These are phyloP conservation scores for Lactarius evosmus DNA, from an alignment of 768 basidiomycete species.

Conservation along the genomic window DNA sequence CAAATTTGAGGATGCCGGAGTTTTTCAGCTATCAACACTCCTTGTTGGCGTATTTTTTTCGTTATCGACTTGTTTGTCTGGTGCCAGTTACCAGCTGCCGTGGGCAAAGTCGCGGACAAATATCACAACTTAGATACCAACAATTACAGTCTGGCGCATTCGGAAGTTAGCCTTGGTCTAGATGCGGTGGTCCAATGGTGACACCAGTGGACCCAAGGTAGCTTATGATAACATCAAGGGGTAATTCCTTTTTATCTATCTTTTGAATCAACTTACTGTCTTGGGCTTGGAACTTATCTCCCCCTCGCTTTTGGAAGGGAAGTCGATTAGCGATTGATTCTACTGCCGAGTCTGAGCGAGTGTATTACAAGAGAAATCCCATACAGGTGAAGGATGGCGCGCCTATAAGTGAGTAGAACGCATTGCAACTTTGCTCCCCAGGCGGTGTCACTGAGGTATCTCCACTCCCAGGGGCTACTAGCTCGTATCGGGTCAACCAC, in stretches of 20 bases:
- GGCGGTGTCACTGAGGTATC: conserved; percentile 9
- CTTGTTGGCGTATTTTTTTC: conserved; percentile 44
- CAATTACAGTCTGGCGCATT: conserved; percentile 90
- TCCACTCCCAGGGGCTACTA: conserved; percentile 56
- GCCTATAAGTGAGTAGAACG: conserved; percentile 71
- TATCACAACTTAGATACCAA: conserved; percentile 82
- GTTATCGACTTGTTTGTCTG: conserved; percentile 4
- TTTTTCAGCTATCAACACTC: conserved; percentile 61
- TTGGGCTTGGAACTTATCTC: conserved; percentile 77
- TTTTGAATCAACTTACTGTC: conserved; percentile 57
- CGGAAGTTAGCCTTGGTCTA: conserved; percentile 94
- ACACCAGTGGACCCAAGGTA: conserved; percentile 65
- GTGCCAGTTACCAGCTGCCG: conserved; percentile 38
- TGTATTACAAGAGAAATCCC: conserved; percentile 72
- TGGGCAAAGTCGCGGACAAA: conserved; percentile 72
- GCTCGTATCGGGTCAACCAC: conserved; percentile 85
- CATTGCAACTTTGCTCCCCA: conserved; percentile 12
- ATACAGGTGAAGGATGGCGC: conserved; percentile 79
- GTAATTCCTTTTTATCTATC: neutral
- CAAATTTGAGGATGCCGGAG: conserved; percentile 64
- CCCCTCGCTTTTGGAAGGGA: conserved; percentile 57
- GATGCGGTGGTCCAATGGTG: conserved; percentile 43
- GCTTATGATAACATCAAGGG: conserved; percentile 17
- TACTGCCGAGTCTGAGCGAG: conserved; percentile 45
- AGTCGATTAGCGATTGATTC: conserved; percentile 68